These are phyloP conservation scores for Trichosporon sp. DNA, from an alignment of 1,284 basidiomycete species.

Conservation along the genomic window DNA sequence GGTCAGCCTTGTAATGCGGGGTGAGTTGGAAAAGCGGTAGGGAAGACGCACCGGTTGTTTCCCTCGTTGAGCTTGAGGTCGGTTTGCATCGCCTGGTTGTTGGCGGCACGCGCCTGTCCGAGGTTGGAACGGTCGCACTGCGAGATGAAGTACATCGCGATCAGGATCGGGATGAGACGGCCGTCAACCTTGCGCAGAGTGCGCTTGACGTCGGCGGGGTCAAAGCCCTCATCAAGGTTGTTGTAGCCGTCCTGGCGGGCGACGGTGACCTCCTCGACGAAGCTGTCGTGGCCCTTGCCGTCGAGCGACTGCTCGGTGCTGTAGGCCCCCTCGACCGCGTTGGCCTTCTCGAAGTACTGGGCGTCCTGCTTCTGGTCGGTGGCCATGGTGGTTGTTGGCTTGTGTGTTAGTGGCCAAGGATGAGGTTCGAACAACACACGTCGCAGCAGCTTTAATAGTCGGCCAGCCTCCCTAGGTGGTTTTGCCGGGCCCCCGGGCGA, in stretches of 20 bases:
- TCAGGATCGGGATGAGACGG: conserved; percentile 13
- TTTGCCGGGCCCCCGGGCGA: neutral
- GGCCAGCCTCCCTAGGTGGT: neutral
- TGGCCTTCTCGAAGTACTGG: conserved; percentile 1
- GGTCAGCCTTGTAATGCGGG: neutral
- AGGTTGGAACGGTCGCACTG: conserved; percentile 27
- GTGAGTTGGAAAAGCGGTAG: conserved; percentile 13
- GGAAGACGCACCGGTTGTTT: conserved; percentile 45
- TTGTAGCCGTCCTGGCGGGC: neutral
- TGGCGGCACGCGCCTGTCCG: conserved; percentile 20
- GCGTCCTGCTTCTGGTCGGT: neutral
- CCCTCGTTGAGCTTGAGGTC: conserved; percentile 30
- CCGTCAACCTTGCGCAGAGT: conserved; percentile 15
- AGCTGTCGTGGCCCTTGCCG: conserved; percentile 3
- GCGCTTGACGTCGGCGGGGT: conserved; percentile 6
- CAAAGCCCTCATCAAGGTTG: conserved; percentile 20
- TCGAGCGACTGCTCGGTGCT: neutral
- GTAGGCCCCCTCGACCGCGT: neutral
- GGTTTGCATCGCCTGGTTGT: conserved; percentile 24
- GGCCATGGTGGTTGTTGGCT: neutral
- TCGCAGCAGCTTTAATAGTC: neutral
- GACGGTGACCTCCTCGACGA: neutral
- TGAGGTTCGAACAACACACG: neutral
- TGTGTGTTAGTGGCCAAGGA: neutral
- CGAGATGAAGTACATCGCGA: conserved; percentile 21